phyloP scores from a whole-genome alignment of 495 filamentous ascomycete species.

The Penicillium simplicissimum region DNA sequence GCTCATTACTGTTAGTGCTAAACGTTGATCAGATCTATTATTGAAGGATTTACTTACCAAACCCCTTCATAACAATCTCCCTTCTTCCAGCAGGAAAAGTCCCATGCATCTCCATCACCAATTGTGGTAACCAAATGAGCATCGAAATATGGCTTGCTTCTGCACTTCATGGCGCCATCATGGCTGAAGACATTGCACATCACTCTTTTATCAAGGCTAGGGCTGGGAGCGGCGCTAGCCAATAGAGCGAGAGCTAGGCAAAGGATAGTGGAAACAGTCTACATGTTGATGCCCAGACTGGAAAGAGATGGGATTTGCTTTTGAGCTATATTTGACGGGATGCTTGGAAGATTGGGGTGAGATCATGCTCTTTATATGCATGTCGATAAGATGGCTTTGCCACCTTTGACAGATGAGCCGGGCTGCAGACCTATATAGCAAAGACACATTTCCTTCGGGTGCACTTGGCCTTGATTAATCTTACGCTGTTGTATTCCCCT shows the following conservation, averaged over 20 bases:
- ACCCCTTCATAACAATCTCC: slow-evolving; percentile 1
- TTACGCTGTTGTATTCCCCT: neutral
- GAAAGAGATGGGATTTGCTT: neutral
- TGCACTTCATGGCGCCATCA: slow-evolving; percentile 1
- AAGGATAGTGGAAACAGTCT: neutral
- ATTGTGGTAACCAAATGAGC: slow-evolving; percentile 1
- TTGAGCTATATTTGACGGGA: neutral
- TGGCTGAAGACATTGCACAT: slow-evolving; percentile 4
- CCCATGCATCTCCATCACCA: slow-evolving; percentile 5
- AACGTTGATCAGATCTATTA: neutral
- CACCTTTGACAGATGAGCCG: neutral
- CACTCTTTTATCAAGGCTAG: neutral
- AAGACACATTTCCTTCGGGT: neutral
- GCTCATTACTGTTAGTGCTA: neutral
- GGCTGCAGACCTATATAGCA: neutral
- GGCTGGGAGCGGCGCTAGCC: neutral
- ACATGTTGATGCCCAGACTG: neutral
- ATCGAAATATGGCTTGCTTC: neutral
- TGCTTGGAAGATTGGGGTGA: too few relatives aligned
- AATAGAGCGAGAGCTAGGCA: neutral
- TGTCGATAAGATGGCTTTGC: too few relatives aligned
- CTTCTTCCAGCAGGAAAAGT: slow-evolving; percentile 4
- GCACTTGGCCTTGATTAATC: neutral
- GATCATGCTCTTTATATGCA: neutral
- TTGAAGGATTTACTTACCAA: neutral